phyloP scores from a whole-genome alignment of 169 alveolate genomes.

The Plasmodium coatneyi region DNA sequence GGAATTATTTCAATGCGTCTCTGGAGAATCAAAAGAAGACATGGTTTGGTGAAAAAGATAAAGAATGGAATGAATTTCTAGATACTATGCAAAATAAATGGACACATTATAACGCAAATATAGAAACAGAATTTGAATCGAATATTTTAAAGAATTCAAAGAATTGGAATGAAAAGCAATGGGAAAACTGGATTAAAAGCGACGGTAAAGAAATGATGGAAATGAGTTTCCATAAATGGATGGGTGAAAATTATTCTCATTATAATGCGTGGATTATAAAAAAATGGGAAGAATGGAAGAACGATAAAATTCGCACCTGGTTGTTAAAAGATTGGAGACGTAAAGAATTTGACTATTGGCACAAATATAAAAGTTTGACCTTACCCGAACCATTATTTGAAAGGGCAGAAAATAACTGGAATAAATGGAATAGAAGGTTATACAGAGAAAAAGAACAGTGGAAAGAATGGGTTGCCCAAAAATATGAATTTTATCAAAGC shows the following conservation, averaged over 20 bases:
- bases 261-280: not conserved
- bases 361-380: not conserved
- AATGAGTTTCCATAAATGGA: conserved; percentile 12
- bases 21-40: not conserved
- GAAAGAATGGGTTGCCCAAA: conserved; percentile 1
- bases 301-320: conserved; percentile 12
- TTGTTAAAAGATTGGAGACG: conserved; percentile 27
- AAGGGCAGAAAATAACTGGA: not conserved
- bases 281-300: conserved; percentile 18
- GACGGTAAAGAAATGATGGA: not conserved
- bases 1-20: conserved; percentile 4
- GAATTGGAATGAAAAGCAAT: conserved; percentile 16
- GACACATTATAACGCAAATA: conserved; percentile 25
- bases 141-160: not conserved
- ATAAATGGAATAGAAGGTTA: conserved; percentile 2
- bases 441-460: conserved; percentile 5
- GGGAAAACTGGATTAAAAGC: conserved; percentile 17
- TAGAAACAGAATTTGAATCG: not conserved
- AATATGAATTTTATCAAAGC: not conserved
- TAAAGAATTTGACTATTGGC: conserved; percentile 27
- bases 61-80: conserved; percentile 7
- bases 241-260: not conserved
- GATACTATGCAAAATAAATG: conserved; percentile 3
- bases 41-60: conserved; percentile 5
- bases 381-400: conserved; percentile 11